Percentiles rank a stretch among this genome's conserved stretches.
phyloP scores from a whole-genome alignment of 2,329 filamentous ascomycete species.

The Aspergillus eucalypticola region DNA sequence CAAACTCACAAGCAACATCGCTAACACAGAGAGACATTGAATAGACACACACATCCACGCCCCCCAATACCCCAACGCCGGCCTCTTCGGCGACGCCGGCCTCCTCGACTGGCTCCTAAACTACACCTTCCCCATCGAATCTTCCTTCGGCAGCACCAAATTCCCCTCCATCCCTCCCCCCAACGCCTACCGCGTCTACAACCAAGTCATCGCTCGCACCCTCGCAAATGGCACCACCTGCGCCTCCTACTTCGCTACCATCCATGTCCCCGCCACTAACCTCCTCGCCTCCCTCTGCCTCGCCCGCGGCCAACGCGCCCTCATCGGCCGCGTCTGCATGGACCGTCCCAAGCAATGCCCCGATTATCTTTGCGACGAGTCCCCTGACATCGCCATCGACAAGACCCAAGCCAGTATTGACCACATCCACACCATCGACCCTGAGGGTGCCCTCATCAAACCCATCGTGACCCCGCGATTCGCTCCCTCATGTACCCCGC shows the following conservation, averaged over 20 bases:
- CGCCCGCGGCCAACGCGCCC: constrained; percentile 78
- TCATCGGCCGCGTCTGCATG: constrained; percentile 96
- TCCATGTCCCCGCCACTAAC: constrained; percentile 85
- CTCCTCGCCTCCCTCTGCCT: constrained; percentile 82
- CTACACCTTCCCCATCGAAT: constrained; percentile 93
- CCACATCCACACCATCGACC: constrained; percentile 70
- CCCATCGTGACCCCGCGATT: constrained; percentile 77
- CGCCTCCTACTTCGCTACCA: constrained; percentile 91
- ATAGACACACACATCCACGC: constrained; percentile 94
- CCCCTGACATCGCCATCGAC: constrained; percentile 57
- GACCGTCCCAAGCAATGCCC: constrained; percentile 68
- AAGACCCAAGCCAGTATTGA: constrained; percentile 62
- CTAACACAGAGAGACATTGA: not conserved
- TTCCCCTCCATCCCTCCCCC: constrained; percentile 27
- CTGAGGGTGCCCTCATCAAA: constrained; percentile 60
- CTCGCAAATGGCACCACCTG: constrained; percentile 90
- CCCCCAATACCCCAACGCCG: constrained; percentile 89
- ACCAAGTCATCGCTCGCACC: constrained; percentile 74
- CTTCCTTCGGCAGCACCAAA: constrained; percentile 59
- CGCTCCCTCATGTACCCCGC: constrained; percentile 55
- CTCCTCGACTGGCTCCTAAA: constrained; percentile 90
- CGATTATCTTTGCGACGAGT: constrained; percentile 75
- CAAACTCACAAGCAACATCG: not conserved
- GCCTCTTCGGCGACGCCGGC: constrained; percentile 90
- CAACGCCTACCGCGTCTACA: constrained; percentile 61